These are phyloP conservation scores for Kwoniella sp. DNA, from an alignment of 768 basidiomycete species.

Conservation along the genomic window DNA sequence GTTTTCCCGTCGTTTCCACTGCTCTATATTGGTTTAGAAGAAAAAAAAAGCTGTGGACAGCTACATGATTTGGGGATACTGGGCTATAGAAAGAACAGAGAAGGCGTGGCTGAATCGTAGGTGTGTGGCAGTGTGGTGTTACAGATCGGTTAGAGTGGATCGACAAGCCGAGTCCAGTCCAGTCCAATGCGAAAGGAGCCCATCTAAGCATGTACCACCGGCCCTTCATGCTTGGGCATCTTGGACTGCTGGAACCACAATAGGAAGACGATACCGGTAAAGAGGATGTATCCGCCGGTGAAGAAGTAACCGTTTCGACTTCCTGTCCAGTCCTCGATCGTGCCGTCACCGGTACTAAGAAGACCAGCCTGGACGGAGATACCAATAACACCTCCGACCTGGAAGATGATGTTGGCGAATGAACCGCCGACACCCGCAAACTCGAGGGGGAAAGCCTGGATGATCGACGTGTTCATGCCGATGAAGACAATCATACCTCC, in stretches of 20 bases:
- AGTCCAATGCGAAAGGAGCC: no score
- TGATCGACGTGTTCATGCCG: slow-evolving; percentile 40
- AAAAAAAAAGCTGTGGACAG: no score
- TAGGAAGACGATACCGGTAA: slow-evolving; percentile 43
- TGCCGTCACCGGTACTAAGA: slow-evolving; percentile 41
- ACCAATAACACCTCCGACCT: slow-evolving; percentile 46
- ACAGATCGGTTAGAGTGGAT: no score
- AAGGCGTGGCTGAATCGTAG: no score
- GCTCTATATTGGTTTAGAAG: no score
- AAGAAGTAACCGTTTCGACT: slow-evolving; percentile 45
- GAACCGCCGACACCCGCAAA: slow-evolving; percentile 46
- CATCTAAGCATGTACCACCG: slow-evolving; percentile 34
- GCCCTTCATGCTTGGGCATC: slow-evolving; percentile 36
- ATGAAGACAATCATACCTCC: slow-evolving; percentile 52
- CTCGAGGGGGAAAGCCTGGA: slow-evolving; percentile 40
- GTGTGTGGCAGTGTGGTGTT: no score
- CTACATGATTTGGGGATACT: no score
- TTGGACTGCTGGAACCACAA: slow-evolving; percentile 44
- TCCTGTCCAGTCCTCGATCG: slow-evolving; percentile 46
- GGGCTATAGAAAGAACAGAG: no score
- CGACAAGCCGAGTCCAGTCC: no score
- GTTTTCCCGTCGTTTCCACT: no score
- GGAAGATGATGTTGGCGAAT: slow-evolving; percentile 51
- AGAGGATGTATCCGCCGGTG: slow-evolving; percentile 41
- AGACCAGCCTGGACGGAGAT: slow-evolving; percentile 50